These are phyloP conservation scores for Kwoniella newhampshirensis DNA, from an alignment of 768 basidiomycete genomes.

Conservation along the genomic window DNA sequence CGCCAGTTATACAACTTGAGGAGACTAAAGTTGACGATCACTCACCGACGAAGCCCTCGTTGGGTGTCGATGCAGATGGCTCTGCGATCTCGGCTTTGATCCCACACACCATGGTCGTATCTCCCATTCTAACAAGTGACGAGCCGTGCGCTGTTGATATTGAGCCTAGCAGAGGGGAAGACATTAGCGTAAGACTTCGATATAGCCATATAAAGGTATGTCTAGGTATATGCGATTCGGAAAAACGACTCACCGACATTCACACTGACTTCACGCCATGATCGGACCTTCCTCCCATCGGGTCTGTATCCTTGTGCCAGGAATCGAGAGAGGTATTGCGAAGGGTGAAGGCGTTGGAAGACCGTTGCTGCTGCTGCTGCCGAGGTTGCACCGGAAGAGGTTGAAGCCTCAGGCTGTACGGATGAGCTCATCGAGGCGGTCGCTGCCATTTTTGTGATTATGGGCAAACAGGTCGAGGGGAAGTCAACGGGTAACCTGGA, in stretches of 20 bases:
- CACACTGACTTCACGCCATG: conserved; percentile 72
- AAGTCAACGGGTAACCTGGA: not conserved
- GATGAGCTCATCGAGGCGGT: conserved; percentile 4
- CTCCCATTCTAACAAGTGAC: conserved; percentile 81
- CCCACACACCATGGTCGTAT: conserved; percentile 94
- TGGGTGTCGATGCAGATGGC: conserved; percentile 73
- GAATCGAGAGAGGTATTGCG: conserved; percentile 82
- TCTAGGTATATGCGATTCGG: too few species aligned
- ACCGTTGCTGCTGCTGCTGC: conserved; percentile 52
- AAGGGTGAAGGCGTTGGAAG: conserved; percentile 87
- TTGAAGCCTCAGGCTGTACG: conserved; percentile 1
- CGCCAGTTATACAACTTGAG: not conserved
- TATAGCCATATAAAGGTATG: not conserved
- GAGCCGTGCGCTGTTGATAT: conserved; percentile 93
- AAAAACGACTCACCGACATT: conserved; percentile 64
- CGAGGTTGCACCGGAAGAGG: conserved; percentile 21
- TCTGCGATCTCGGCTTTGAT: conserved; percentile 93
- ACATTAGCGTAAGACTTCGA: not conserved
- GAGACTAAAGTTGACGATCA: conserved; percentile 6
- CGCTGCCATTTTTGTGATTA: conserved; percentile 21
- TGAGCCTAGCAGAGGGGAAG: conserved; percentile 62
- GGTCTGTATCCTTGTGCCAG: conserved; percentile 73
- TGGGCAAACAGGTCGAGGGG: not conserved
- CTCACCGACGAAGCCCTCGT: conserved; percentile 79
- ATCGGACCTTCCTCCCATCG: conserved; percentile 70